Evolutionary conservation across 1,284 basidiomycete species (phyloP), one percentile per base, ranked within the genome.

Genomic region (Meira nashicola): DNA sequence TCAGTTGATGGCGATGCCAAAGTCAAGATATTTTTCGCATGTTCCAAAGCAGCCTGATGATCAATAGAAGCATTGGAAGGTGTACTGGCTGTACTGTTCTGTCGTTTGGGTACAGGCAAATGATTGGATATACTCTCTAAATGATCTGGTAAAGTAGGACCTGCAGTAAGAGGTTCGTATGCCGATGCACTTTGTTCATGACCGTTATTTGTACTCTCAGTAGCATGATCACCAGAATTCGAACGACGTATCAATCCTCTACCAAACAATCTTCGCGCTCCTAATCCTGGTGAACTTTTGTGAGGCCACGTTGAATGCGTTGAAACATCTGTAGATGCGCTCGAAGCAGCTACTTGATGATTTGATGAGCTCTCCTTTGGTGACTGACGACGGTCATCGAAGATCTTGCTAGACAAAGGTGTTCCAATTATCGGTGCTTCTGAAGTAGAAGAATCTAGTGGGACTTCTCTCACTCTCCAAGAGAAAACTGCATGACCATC

Each of bases 401-500:
- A 4, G 4, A 28, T 3, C 5, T 17, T 12, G 14, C n/a, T 14
- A 38, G 25, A 37, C 19, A 28, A 21, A 4, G 17, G 19, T 15
- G 48, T 15, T 4, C n/a, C 40, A n/a, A 51, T 54, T 3, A 48
- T 19, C 7, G 46, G 46, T 12, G 46, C 46, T 23, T 71, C 19
- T 62, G 46, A 48, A 25, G 4, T 23, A 23, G 46, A 48, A 48
- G 46, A 67, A 39, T 68, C 64, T 15, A 73, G 57, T 3, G 70
- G 77, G 40, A 72, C 75, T 57, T 71, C 76, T 28, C 77, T 65
- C 51, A 73, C 69, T 39, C 76, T 66, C 70, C 69, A 78, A 1
- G 69, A 78, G 47, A 74, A 77, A 49, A 67, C 68, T 39, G 66
- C 60, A 21, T 53, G 66, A 33, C 75, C 75, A 49, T 72, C 66